Evolutionary conservation across 164 flowering plant species (phyloP).

Genomic region (Taxillus chinensis): DNA sequence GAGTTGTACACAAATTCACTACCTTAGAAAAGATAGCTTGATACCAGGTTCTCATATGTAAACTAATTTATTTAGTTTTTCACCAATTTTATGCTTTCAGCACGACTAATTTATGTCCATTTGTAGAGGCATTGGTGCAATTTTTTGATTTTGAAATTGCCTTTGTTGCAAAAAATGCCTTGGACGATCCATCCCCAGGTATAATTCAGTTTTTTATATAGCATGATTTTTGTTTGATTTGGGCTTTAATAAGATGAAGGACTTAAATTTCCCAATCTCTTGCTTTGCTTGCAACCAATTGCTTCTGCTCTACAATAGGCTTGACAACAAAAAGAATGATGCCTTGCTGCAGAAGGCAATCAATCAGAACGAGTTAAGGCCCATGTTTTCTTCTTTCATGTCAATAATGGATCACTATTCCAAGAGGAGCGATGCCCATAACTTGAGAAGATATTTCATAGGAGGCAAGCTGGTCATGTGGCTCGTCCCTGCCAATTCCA

Average conservation of each 20-base stretch:
- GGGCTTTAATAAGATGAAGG: slow-evolving; percentile 77
- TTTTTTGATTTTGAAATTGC: no score
- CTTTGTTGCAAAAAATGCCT: no score
- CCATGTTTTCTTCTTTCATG: slow-evolving; percentile 41
- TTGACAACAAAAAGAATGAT: slow-evolving; percentile 66
- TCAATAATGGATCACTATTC: slow-evolving; percentile 56
- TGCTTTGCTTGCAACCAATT: slow-evolving; percentile 69
- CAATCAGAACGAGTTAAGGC: slow-evolving; percentile 33
- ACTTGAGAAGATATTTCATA: slow-evolving; percentile 60
- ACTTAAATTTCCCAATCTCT: slow-evolving; percentile 41
- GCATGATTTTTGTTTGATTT: no score
- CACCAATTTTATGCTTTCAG: no score
- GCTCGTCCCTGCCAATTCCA: slow-evolving; percentile 28
- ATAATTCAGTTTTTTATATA: no score
- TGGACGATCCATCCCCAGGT: no score
- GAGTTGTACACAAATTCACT: no score
- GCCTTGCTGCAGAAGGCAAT: slow-evolving; percentile 56
- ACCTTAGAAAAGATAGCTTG: no score
- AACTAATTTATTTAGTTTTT: no score
- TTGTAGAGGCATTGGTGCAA: no score
- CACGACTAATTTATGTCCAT: no score
- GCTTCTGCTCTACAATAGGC: slow-evolving; percentile 68
- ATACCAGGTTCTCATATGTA: no score
- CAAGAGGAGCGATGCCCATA: slow-evolving; percentile 67
- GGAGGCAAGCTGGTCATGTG: slow-evolving; percentile 54